These are phyloP conservation scores for Beta lomatogona DNA, from an alignment of 179 eudicot genomes.

Conservation along the genomic window DNA sequence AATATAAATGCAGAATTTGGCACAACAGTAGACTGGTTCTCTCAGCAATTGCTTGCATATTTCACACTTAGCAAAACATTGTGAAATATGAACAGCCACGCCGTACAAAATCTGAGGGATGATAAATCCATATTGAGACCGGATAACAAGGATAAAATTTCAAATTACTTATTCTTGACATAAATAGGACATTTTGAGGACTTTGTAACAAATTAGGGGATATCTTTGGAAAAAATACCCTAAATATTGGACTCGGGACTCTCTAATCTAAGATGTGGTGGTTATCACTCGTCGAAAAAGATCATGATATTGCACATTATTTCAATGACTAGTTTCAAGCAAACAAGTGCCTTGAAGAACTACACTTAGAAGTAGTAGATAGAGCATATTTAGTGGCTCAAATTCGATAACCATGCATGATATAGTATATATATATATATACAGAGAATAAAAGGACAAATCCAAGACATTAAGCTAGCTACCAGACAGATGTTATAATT, in stretches of 20 bases:
- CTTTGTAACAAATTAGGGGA: no score
- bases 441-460: conserved; percentile 8
- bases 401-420: conserved; percentile 22
- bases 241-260: no score
- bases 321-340: neutral
- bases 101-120: neutral
- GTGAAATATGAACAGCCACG: neutral
- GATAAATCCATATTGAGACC: no score
- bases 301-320: neutral
- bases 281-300: no score
- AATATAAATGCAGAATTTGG: neutral
- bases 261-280: no score
- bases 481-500: neutral
- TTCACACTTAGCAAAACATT: neutral
- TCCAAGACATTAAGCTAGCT: neutral
- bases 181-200: no score
- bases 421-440: conserved; percentile 23
- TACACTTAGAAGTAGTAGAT: neutral
- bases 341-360: conserved; percentile 1
- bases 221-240: no score
- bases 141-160: no score
- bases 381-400: conserved; percentile 26
- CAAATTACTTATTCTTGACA: no score
- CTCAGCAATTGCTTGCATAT: neutral
- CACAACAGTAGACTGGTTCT: neutral